Percentiles rank a stretch among this genome's conserved stretches.
phyloP scores from a whole-genome alignment of 2,329 filamentous ascomycete genomes.

The Eutypella sp. region DNA sequence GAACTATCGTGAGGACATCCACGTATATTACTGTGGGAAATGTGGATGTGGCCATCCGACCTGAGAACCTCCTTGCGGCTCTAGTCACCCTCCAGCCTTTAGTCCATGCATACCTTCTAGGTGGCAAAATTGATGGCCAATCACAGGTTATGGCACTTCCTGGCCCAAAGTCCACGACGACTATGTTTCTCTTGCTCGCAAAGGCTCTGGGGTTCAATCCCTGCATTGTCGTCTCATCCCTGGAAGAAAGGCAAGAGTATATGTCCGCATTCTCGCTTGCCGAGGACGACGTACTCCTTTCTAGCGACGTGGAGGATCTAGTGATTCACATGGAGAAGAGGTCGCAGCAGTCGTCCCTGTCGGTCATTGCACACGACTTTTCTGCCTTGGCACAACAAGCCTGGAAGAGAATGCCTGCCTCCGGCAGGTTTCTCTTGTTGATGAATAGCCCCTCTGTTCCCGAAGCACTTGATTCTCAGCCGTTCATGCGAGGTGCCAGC shows the following conservation, averaged over 20 bases:
- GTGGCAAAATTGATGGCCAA: neutral
- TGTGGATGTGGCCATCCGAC: neutral
- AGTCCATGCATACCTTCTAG: neutral
- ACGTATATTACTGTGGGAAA: constrained; percentile 3
- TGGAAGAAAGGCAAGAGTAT: constrained; percentile 2
- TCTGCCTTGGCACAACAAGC: constrained; percentile 6
- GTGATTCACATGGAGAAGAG: neutral
- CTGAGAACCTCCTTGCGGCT: neutral
- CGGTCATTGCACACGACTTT: constrained; percentile 8
- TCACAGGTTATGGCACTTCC: neutral
- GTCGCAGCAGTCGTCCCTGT: constrained; percentile 1
- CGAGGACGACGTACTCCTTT: constrained; percentile 3
- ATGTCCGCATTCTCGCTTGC: constrained; percentile 3
- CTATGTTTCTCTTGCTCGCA: neutral
- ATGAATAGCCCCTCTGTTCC: constrained; percentile 1
- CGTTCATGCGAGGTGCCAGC: constrained; percentile 8
- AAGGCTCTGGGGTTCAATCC: constrained; percentile 2
- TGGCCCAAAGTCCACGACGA: constrained; percentile 1
- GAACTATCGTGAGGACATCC: constrained; percentile 6
- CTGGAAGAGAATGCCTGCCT: constrained; percentile 7
- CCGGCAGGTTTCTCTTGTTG: constrained; percentile 3
- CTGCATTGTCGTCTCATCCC: constrained; percentile 1
- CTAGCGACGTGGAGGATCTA: constrained; percentile 1
- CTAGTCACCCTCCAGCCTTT: neutral
- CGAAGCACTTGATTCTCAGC: constrained; percentile 3